Evolutionary conservation across 805 yeast species (phyloP).

Genomic region (Candida ponderosae): DNA sequence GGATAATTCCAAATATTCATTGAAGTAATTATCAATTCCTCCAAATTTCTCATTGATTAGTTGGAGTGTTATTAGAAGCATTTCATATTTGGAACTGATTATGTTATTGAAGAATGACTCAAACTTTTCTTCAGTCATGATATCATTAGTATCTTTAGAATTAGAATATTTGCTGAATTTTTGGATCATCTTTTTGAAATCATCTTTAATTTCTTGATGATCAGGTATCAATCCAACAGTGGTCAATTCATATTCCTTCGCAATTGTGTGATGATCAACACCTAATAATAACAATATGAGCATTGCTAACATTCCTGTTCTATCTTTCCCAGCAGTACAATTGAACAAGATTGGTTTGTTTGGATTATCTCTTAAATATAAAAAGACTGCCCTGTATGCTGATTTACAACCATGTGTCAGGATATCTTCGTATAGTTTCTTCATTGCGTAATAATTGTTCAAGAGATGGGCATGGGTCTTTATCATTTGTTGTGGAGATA

Average conservation of each 20-base stretch:
- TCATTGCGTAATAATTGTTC: slow-evolving; percentile 55
- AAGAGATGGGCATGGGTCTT: slow-evolving; percentile 44
- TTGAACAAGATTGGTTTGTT: slow-evolving; percentile 53
- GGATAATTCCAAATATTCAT: slow-evolving; percentile 33
- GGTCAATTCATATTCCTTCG: slow-evolving; percentile 74
- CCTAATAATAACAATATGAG: slow-evolving; percentile 54
- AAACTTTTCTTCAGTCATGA: slow-evolving; percentile 2
- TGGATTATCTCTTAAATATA: slow-evolving; percentile 46
- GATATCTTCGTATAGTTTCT: slow-evolving; percentile 53
- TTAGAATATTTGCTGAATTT: slow-evolving; percentile 3
- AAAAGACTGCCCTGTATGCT: slow-evolving; percentile 43
- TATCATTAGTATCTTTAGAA: slow-evolving; percentile 2
- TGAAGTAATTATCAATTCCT: slow-evolving; percentile 42
- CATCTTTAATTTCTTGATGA: slow-evolving; percentile 11
- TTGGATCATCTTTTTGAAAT: slow-evolving; percentile 13
- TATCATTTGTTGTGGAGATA: slow-evolving; percentile 61
- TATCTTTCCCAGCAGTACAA: slow-evolving; percentile 83
- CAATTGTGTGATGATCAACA: slow-evolving; percentile 56
- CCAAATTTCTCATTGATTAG: slow-evolving; percentile 44
- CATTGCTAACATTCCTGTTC: slow-evolving; percentile 74
- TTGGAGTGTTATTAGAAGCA: slow-evolving; percentile 60
- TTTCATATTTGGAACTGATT: slow-evolving; percentile 57
- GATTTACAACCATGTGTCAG: slow-evolving; percentile 36
- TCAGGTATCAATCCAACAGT: slow-evolving; percentile 53
- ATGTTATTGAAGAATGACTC: slow-evolving; percentile 30